phyloP scores from a whole-genome alignment of 352 stramenopile species.

The Phytopythium vexans region DNA sequence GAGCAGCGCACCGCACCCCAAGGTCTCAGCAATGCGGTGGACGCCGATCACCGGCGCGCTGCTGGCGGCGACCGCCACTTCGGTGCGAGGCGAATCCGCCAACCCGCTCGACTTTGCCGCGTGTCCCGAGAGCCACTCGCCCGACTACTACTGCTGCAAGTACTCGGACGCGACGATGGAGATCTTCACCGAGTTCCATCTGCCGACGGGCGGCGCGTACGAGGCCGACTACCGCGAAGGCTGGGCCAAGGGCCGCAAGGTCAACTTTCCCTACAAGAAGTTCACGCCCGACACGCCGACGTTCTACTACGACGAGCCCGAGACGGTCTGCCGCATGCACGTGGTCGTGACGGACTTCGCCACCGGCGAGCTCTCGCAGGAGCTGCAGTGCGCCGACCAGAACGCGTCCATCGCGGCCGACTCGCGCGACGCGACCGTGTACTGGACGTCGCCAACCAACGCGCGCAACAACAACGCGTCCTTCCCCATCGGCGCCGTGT shows the following conservation, averaged over 20 bases:
- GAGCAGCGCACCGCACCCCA: too few species aligned
- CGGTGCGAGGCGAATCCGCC: background rate
- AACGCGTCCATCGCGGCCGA: conserved; percentile 25
- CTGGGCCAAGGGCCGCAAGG: conserved; percentile 20
- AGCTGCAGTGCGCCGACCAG: conserved; percentile 20
- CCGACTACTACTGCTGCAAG: conserved; percentile 32
- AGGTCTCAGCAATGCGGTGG: too few species aligned
- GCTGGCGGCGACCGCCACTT: background rate
- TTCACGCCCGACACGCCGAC: conserved; percentile 27
- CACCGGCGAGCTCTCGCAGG: conserved; percentile 16
- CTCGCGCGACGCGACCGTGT: conserved; percentile 27
- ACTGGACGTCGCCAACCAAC: conserved; percentile 36
- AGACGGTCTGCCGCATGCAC: conserved; percentile 20
- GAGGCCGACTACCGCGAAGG: conserved; percentile 21
- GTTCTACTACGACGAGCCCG: conserved; percentile 26
- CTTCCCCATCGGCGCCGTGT: conserved; percentile 27
- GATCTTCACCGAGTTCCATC: conserved; percentile 31
- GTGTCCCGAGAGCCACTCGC: conserved; percentile 28
- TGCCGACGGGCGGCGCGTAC: conserved; percentile 21
- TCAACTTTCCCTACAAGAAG: conserved; percentile 26
- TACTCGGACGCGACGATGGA: conserved; percentile 18
- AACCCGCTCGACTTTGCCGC: conserved; percentile 16
- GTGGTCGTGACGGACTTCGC: conserved; percentile 10
- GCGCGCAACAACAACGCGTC: conserved; percentile 33
- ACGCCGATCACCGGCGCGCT: background rate